phyloP scores from a whole-genome alignment of 805 yeast genomes.

The Vanderwaltozyma verrucispora region DNA sequence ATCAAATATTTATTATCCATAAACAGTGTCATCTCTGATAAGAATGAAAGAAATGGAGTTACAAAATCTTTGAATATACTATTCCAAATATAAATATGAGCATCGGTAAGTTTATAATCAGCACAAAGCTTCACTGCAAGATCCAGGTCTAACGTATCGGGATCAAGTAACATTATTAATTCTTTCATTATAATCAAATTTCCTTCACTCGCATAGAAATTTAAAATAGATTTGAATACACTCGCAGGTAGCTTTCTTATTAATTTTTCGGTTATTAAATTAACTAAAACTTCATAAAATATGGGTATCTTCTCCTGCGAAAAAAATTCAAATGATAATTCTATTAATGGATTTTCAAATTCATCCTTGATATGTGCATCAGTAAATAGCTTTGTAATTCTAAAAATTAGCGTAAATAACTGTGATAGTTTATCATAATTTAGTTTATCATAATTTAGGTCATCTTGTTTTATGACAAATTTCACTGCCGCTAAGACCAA shows the following conservation, averaged over 20 bases:
- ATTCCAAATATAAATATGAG: conserved; percentile 64
- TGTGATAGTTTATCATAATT: conserved; percentile 12
- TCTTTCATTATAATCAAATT: conserved; percentile 49
- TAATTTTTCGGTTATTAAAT: conserved; percentile 37
- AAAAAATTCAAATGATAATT: conserved; percentile 8
- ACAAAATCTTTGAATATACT: conserved; percentile 55
- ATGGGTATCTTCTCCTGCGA: conserved; percentile 17
- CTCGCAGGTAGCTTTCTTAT: conserved; percentile 49
- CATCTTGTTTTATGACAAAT: conserved; percentile 17
- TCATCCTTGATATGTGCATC: neutral
- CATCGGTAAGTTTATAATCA: conserved; percentile 46
- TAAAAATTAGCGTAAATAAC: conserved; percentile 4
- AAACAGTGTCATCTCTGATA: conserved; percentile 27
- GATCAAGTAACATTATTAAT: conserved; percentile 58
- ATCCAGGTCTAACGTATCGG: conserved; percentile 65
- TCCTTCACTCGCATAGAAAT: conserved; percentile 32
- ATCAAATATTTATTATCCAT: no score
- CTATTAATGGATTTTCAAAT: conserved; percentile 6
- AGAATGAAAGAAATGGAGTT: conserved; percentile 58
- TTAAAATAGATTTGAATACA: conserved; percentile 53
- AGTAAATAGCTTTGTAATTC: conserved; percentile 1
- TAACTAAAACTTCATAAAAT: conserved; percentile 46
- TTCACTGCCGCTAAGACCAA: conserved; percentile 24
- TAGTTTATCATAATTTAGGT: conserved; percentile 9
- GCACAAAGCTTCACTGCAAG: conserved; percentile 55